Evolutionary conservation across 345 rosid genomes (phyloP).

Genomic region (Angophora floribunda): DNA sequence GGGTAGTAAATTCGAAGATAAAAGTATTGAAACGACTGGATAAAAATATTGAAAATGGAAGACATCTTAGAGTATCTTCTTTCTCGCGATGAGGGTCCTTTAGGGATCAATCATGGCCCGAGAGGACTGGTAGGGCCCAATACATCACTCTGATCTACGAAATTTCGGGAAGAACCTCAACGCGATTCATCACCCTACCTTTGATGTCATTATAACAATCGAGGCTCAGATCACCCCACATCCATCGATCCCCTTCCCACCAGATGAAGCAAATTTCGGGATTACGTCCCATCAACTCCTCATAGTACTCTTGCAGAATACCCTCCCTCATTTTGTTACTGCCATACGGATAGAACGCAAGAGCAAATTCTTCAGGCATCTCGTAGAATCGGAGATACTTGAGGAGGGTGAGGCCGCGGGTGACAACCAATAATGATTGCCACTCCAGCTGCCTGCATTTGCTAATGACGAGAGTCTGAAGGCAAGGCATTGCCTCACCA

Average conservation of each 20-base stretch:
- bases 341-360: too few species aligned
- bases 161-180: not conserved
- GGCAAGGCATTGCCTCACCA: too few species aligned
- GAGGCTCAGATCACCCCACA: not conserved
- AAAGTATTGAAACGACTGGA: not conserved
- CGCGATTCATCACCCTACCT: not conserved
- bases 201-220: not conserved
- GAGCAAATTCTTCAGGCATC: too few species aligned
- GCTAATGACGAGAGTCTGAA: too few species aligned
- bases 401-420: too few species aligned
- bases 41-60: too few species aligned
- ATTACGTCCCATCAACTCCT: not conserved
- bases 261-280: rapidly evolving
- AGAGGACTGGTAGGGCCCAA: not conserved
- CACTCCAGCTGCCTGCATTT: too few species aligned
- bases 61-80: not conserved
- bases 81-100: rapidly evolving
- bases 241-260: rapidly evolving
- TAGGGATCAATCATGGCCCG: rapidly evolving
- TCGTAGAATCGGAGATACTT: too few species aligned
- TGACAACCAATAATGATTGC: too few species aligned
- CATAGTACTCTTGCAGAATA: not conserved
- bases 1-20: too few species aligned
- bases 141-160: not conserved
- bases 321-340: not conserved